Evolutionary conservation across 768 basidiomycete species (phyloP).

Genomic region (Boletus reticuloceps): DNA sequence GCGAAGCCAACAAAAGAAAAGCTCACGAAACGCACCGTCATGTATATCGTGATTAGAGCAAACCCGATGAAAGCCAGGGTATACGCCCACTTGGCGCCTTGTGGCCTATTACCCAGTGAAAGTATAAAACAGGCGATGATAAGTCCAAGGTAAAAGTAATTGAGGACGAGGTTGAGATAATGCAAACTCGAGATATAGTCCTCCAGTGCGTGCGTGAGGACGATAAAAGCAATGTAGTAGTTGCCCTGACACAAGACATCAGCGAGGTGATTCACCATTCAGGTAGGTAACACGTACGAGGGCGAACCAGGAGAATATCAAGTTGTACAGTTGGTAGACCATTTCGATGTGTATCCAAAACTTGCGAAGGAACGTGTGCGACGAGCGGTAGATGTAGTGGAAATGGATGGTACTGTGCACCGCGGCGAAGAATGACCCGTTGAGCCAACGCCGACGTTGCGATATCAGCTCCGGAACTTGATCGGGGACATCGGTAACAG

Average conservation of each 20-base stretch:
- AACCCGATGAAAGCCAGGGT: conserved; percentile 85
- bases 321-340: conserved; percentile 85
- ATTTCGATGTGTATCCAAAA: conserved; percentile 95
- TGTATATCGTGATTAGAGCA: conserved; percentile 90
- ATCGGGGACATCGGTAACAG: conserved; percentile 91
- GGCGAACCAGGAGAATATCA: conserved; percentile 91
- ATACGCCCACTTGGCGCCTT: conserved; percentile 87
- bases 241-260: conserved; percentile 55
- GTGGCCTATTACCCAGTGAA: conserved; percentile 86
- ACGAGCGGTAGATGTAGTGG: conserved; percentile 90
- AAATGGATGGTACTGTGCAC: conserved; percentile 92
- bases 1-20: conserved; percentile 1
- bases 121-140: conserved; percentile 87
- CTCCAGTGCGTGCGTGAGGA: conserved; percentile 75
- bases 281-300: conserved; percentile 45
- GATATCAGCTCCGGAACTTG: conserved; percentile 94
- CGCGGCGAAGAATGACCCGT: conserved; percentile 97
- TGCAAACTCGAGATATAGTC: conserved; percentile 57
- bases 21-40: conserved; percentile 63
- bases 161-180: conserved; percentile 72
- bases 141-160: conserved; percentile 86
- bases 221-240: conserved; percentile 85
- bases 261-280: neutral
- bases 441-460: conserved; percentile 94
- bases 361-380: conserved; percentile 79